Base-by-base conservation (phyloP, 1,284 basidiomycete genomes). In the Ustilago curta region DNA sequence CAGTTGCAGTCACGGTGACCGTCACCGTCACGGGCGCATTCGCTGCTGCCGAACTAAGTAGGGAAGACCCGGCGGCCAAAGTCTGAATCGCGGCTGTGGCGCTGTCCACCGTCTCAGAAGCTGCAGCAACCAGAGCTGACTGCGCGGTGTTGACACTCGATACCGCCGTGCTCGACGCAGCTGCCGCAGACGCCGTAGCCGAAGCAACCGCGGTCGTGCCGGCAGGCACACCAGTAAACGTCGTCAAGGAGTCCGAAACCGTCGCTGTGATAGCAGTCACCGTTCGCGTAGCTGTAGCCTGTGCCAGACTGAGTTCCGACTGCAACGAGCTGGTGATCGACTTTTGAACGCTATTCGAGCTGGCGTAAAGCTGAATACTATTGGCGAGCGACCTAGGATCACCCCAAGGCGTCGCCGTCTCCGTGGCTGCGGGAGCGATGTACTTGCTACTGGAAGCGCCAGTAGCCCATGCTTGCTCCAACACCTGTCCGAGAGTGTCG, bases 291-390 rank as follows among this genome's bases (percentile, higher is more conserved):
- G 66, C 66, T n/a, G 62, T 65, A 9, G 62, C 65, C 50, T 74
- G 61, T 2, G 47, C 29, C 35, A 32, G 29, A 44, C 71, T 66
- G 51, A 74, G 14, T 56, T 62, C 53, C 6, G 18, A 40, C 53
- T 62, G 59, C 44, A 74, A 18, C 35, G 71, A 74, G 62, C 68
- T 75, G 0, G 63, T 57, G 40, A 75, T 64, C 18, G 68, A 23
- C 18, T 31, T 45, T 21, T 56, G 35, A 3, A 75, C 72, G 63
- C 72, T 75, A 54, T 75, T 75, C 9, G 62, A 63, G 57, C 72
- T 75, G 29, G 74, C 74, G 12, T 65, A 29, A 4, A 61, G 40
- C 57, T 76, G 57, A 19, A 76, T 76, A 43, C 70, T 72, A 23
- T 59, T 43, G 16, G 74, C 74, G 8, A 76, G 55, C 12, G 61